A percentile compares a stretch with the other conserved stretches of the same genome.
These are phyloP conservation scores for Russula virescens DNA, from an alignment of 768 basidiomycete genomes.

Conservation along the genomic window DNA sequence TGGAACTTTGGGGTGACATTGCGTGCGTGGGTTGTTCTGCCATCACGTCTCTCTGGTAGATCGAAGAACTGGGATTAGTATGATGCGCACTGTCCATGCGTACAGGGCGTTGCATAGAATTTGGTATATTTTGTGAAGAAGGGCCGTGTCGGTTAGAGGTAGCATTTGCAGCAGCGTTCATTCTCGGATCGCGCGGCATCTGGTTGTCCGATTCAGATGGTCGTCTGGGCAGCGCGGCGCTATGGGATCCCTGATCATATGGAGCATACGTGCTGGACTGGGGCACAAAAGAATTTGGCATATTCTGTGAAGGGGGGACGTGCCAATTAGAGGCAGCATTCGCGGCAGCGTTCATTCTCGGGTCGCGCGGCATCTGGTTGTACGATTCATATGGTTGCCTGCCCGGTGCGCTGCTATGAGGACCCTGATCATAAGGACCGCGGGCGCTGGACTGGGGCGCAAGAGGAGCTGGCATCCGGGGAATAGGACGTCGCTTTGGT, in stretches of 20 bases:
- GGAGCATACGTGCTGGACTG: not conserved
- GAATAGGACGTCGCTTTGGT: slow-evolving; percentile 9
- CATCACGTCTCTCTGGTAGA: not conserved
- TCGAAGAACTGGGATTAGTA: not conserved
- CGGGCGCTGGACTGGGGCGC: slow-evolving; percentile 1
- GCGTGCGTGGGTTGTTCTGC: not conserved
- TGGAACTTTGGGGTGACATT: not conserved
- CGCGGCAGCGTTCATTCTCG: not conserved
- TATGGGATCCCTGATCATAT: not conserved
- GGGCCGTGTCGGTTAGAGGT: not conserved
- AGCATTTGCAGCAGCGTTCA: not conserved
- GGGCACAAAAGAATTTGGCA: not conserved
- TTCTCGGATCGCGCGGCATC: not conserved
- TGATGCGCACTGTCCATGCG: not conserved
- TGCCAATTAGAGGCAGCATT: not conserved
- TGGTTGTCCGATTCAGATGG: slow-evolving; percentile 1
- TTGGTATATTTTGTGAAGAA: not conserved
- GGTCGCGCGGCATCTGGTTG: not conserved
- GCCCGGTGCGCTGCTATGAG: not conserved
- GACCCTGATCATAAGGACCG: not conserved
- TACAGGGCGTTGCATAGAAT: slow-evolving; percentile 2
- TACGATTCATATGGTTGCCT: slow-evolving; percentile 1
- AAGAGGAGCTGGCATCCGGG: slow-evolving; percentile 19
- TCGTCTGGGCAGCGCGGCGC: not conserved
- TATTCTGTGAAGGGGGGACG: not conserved